Percentiles rank a stretch among this genome's conserved stretches.
Conservation (phyloP, 2,329 filamentous ascomycete species). For the Seiridium unicorne region DNA sequence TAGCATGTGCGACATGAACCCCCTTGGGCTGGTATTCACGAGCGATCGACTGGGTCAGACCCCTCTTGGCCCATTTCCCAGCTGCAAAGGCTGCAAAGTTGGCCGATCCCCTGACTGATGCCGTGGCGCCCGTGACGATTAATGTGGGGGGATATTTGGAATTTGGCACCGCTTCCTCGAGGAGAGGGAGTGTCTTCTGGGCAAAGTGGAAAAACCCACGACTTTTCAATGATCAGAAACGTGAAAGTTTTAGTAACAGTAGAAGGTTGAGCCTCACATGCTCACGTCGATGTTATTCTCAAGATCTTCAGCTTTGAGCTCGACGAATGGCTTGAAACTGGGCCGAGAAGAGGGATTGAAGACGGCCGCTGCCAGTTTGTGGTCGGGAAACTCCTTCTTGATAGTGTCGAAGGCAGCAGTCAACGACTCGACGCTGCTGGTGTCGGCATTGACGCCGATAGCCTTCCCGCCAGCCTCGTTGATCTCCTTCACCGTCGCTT, state of each 20-base stretch:
- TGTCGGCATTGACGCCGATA: slow-evolving; percentile 66
- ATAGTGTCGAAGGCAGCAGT: slow-evolving; percentile 61
- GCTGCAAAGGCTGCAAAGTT: slow-evolving; percentile 70
- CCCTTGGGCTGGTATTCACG: slow-evolving; percentile 83
- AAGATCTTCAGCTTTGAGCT: slow-evolving; percentile 47
- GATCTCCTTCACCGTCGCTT: slow-evolving; percentile 66
- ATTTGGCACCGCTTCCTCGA: slow-evolving; percentile 59
- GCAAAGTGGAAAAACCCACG: slow-evolving; percentile 76
- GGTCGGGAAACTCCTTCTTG: slow-evolving; percentile 53
- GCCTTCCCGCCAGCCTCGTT: slow-evolving; percentile 65
- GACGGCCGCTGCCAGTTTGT: slow-evolving; percentile 61
- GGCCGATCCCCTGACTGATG: slow-evolving; percentile 71
- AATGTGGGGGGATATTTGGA: slow-evolving; percentile 70
- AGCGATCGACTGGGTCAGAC: slow-evolving; percentile 71
- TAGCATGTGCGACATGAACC: slow-evolving; percentile 77
- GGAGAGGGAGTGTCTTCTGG: slow-evolving; percentile 66
- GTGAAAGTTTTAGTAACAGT: background rate
- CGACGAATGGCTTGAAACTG: slow-evolving; percentile 53
- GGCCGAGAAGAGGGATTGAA: slow-evolving; percentile 65
- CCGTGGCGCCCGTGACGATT: slow-evolving; percentile 85
- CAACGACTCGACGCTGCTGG: slow-evolving; percentile 39
- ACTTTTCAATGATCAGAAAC: slow-evolving; percentile 29
- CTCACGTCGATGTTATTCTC: slow-evolving; percentile 42
- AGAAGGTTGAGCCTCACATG: slow-evolving; percentile 33
- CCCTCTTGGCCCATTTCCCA: slow-evolving; percentile 77